These are phyloP conservation scores for Ogataea wickerhamii DNA, from an alignment of 805 yeast species.

Conservation along the genomic window DNA sequence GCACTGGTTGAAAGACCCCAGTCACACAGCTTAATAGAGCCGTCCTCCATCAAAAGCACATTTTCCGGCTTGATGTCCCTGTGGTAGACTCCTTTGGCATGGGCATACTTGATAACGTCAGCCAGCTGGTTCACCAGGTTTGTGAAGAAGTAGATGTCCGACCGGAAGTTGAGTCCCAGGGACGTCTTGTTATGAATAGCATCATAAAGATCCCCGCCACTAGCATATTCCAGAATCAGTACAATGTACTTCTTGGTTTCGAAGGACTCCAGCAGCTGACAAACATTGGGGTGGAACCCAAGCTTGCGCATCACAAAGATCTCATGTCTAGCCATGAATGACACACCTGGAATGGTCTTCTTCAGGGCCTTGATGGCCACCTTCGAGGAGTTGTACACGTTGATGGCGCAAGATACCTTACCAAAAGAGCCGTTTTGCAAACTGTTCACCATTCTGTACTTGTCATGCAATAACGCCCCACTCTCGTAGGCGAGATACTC, in stretches of 20 bases:
- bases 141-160: slow-evolving; percentile 22
- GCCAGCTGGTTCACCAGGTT: slow-evolving; percentile 45
- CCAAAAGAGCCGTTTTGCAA: slow-evolving; percentile 63
- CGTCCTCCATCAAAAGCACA: slow-evolving; percentile 48
- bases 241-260: slow-evolving; percentile 51
- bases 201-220: slow-evolving; percentile 67
- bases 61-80: slow-evolving; percentile 76
- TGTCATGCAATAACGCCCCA: slow-evolving; percentile 34
- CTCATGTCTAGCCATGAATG: slow-evolving; percentile 52
- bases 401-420: slow-evolving; percentile 51
- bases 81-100: slow-evolving; percentile 58
- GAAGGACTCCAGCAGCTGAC: slow-evolving; percentile 54
- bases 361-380: slow-evolving; percentile 57
- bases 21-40: slow-evolving; percentile 61
- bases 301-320: slow-evolving; percentile 39
- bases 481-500: slow-evolving; percentile 41
- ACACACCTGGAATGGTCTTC: slow-evolving; percentile 40
- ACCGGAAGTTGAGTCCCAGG: slow-evolving; percentile 26
- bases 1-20: slow-evolving; percentile 63
- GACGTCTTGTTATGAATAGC: slow-evolving; percentile 35
- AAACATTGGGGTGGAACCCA: slow-evolving; percentile 51
- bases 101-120: slow-evolving; percentile 52
- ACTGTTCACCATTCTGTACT: slow-evolving; percentile 41
- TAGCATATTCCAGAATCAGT: slow-evolving; percentile 63
- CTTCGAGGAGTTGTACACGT: slow-evolving; percentile 28